phyloP scores from a whole-genome alignment of 208 protist species.

The Crithidia mellificae region DNA sequence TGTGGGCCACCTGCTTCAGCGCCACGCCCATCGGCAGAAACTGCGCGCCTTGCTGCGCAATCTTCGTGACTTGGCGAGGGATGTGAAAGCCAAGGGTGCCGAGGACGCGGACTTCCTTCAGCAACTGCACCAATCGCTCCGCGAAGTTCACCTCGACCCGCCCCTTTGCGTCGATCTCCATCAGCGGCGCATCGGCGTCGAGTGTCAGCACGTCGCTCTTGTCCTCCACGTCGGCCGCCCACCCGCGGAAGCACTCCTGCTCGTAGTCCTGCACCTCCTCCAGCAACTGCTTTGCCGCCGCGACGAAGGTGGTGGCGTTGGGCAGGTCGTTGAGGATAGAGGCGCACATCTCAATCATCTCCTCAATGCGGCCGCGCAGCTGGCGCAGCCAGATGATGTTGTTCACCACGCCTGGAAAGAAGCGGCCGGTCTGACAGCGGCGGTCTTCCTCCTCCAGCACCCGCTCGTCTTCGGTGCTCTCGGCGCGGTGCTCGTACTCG shows the following conservation, averaged over 20 bases:
- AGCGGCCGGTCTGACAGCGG: conserved; percentile 85
- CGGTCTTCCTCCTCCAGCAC: conserved; percentile 87
- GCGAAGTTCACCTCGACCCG: conserved; percentile 88
- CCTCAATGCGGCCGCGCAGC: conserved; percentile 69
- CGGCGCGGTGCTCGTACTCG: conserved; percentile 85
- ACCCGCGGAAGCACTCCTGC: conserved; percentile 80
- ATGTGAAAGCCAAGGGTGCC: conserved; percentile 74
- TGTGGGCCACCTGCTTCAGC: conserved; percentile 92
- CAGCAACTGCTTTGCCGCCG: conserved; percentile 52
- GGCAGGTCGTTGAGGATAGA: conserved; percentile 79
- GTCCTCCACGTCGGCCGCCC: conserved; percentile 78
- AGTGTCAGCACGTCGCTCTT: conserved; percentile 66
- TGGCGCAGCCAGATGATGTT: conserved; percentile 92
- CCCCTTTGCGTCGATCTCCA: conserved; percentile 84
- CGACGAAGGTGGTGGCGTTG: conserved; percentile 64
- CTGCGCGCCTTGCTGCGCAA: conserved; percentile 77
- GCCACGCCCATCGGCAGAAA: conserved; percentile 87
- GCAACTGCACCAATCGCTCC: conserved; percentile 87
- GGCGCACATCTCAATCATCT: conserved; percentile 80
- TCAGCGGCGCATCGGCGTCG: conserved; percentile 80
- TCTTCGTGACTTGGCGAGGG: conserved; percentile 49
- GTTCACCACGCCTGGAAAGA: conserved; percentile 91
- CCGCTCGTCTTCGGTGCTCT: conserved; percentile 71
- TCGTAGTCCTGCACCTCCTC: conserved; percentile 90
- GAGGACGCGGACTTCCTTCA: conserved; percentile 90